phyloP scores from a whole-genome alignment of 371 early-diverging fungal genomes.

The Mortierella sp. region DNA sequence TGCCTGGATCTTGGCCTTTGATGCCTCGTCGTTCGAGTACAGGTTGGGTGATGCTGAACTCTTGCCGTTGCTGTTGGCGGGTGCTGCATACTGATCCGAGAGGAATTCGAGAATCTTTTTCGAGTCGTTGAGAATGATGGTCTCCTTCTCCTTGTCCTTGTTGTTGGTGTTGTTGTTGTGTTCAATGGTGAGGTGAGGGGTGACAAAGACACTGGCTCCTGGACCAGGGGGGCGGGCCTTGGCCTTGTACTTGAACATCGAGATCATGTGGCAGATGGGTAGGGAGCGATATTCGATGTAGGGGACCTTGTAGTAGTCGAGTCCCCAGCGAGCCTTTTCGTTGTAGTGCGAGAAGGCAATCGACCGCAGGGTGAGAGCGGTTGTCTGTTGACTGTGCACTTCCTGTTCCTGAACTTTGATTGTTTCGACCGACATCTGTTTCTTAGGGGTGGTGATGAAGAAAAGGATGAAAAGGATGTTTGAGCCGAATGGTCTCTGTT shows the following conservation, averaged over 20 bases:
- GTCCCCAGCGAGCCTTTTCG: slow-evolving; percentile 55
- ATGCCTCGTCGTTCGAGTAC: slow-evolving; percentile 35
- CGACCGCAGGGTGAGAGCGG: slow-evolving; percentile 17
- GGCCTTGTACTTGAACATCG: slow-evolving; percentile 42
- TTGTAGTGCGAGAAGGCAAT: slow-evolving; percentile 54
- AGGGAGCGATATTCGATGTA: slow-evolving; percentile 44
- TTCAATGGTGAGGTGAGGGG: slow-evolving; percentile 27
- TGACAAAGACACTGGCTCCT: slow-evolving; percentile 19
- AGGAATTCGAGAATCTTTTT: slow-evolving; percentile 37
- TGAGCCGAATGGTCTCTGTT: background rate
- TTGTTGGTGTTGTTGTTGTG: background rate
- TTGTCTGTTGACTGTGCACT: slow-evolving; percentile 10
- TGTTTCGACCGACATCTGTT: background rate
- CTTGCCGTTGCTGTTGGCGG: slow-evolving; percentile 9
- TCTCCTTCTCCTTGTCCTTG: background rate
- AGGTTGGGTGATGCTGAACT: slow-evolving; percentile 18
- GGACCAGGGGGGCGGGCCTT: slow-evolving; percentile 1
- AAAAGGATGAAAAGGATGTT: slow-evolving; percentile 1
- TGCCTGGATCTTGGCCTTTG: slow-evolving; percentile 41
- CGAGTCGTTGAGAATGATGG: slow-evolving; percentile 35
- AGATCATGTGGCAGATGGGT: slow-evolving; percentile 34
- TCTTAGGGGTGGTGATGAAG: background rate
- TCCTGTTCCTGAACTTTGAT: background rate
- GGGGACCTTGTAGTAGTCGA: slow-evolving; percentile 53
- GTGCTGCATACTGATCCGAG: slow-evolving; percentile 32